These are phyloP conservation scores for Chrysoporthe puriensis DNA, from an alignment of 2,329 filamentous ascomycete genomes.

Conservation along the genomic window DNA sequence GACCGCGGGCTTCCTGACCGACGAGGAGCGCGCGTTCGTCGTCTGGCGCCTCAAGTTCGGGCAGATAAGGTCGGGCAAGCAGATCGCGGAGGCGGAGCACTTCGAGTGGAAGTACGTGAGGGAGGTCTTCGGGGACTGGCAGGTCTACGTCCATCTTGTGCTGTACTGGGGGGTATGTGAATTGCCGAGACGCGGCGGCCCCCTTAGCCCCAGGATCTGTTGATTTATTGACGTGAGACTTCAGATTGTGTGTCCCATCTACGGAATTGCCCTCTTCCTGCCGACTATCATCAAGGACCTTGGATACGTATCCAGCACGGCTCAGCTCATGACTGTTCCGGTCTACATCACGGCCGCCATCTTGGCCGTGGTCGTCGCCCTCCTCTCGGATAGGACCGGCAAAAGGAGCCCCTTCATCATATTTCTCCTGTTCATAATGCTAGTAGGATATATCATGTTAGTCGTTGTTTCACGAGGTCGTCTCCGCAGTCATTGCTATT, in stretches of 20 bases:
- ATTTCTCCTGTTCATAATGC: slow-evolving; percentile 54
- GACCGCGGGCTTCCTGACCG: slow-evolving; percentile 72
- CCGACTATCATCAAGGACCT: slow-evolving; percentile 66
- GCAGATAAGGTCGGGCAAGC: slow-evolving; percentile 51
- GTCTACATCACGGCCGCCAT: slow-evolving; percentile 67
- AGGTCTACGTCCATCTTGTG: slow-evolving; percentile 66
- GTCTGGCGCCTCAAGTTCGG: slow-evolving; percentile 66
- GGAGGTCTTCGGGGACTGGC: slow-evolving; percentile 77
- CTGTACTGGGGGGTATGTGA: slow-evolving; percentile 66
- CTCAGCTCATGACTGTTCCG: slow-evolving; percentile 68
- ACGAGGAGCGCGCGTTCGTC: slow-evolving; percentile 72
- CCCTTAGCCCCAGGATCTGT: neutral
- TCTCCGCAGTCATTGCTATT: neutral
- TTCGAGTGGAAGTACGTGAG: slow-evolving; percentile 78
- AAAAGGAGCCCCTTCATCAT: slow-evolving; percentile 61
- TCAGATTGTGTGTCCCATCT: slow-evolving; percentile 56
- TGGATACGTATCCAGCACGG: slow-evolving; percentile 59
- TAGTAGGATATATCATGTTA: slow-evolving; percentile 61
- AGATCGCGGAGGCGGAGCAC: slow-evolving; percentile 68
- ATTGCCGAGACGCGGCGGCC: slow-evolving; percentile 29
- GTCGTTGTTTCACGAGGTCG: slow-evolving; percentile 22
- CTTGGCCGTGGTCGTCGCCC: slow-evolving; percentile 57
- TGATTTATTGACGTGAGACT: slow-evolving; percentile 5
- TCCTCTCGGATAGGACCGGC: slow-evolving; percentile 56
- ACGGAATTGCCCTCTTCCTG: slow-evolving; percentile 62